phyloP scores from a whole-genome alignment of 2,329 filamentous ascomycete species.

The Cercospora sp. region DNA sequence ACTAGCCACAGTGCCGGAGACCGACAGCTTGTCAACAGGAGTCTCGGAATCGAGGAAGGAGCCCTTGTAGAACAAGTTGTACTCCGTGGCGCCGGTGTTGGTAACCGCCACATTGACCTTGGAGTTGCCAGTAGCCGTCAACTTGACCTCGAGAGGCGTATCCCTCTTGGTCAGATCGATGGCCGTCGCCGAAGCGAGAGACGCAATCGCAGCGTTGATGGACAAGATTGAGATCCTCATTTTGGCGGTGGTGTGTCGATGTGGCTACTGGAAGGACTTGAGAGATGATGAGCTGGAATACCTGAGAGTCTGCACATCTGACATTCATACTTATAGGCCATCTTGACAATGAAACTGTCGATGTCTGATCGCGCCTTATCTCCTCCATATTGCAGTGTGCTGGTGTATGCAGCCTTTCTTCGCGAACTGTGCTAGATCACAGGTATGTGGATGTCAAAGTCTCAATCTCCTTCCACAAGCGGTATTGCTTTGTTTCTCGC shows the following conservation, averaged over 20 bases:
- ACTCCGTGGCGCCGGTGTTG: constrained; percentile 28
- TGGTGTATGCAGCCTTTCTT: not conserved
- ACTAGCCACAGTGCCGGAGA: constrained; percentile 21
- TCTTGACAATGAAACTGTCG: not conserved
- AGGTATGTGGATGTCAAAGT: not conserved
- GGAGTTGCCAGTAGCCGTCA: constrained; percentile 28
- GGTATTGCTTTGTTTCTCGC: not conserved
- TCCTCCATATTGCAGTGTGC: not conserved
- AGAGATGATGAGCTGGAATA: not conserved
- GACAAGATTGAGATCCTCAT: constrained; percentile 20
- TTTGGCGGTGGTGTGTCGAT: not conserved
- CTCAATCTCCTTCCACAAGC: not conserved
- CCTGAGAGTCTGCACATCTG: not conserved
- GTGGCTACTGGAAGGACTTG: not conserved
- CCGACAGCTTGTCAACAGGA: constrained; percentile 31
- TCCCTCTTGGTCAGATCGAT: constrained; percentile 30
- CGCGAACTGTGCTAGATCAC: not conserved
- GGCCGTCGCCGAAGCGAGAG: constrained; percentile 15
- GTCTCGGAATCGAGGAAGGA: constrained; percentile 30
- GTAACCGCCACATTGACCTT: constrained; percentile 32
- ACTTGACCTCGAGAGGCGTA: constrained; percentile 29
- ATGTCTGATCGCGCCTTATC: not conserved
- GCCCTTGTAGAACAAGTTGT: constrained; percentile 34
- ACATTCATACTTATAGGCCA: not conserved
- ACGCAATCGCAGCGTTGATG: constrained; percentile 15